A percentile compares a stretch with the other conserved stretches of the same genome.
Conservation (phyloP, 106 monocot species). For the Chionographis japonica region DNA sequence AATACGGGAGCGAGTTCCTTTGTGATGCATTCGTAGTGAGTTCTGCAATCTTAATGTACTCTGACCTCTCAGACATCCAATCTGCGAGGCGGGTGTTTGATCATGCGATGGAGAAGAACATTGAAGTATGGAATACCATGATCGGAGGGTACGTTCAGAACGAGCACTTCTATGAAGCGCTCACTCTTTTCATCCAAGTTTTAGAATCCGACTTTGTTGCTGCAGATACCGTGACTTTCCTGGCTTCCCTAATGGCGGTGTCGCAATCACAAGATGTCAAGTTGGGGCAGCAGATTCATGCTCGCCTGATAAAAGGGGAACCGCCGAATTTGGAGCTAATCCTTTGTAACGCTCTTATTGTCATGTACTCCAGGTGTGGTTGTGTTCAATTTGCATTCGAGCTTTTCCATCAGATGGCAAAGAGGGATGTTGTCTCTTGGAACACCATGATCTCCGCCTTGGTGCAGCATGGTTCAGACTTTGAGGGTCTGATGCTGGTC, state of each 20-base stretch:
- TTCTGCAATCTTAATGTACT: constrained; percentile 58
- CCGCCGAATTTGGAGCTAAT: constrained; percentile 33
- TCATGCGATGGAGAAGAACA: constrained; percentile 41
- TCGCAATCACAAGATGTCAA: constrained; percentile 50
- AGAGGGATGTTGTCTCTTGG: constrained; percentile 85
- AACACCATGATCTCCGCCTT: constrained; percentile 86
- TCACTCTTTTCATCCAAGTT: constrained; percentile 48
- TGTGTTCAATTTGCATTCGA: constrained; percentile 52
- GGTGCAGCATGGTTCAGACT: constrained; percentile 74
- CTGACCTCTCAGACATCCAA: constrained; percentile 39
- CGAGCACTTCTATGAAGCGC: constrained; percentile 40
- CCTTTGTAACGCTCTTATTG: constrained; percentile 68
- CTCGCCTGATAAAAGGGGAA: constrained; percentile 41
- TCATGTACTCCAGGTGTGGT: constrained; percentile 90
- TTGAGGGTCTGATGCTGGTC: constrained; percentile 63
- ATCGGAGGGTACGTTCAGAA: constrained; percentile 86
- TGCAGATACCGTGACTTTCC: constrained; percentile 55
- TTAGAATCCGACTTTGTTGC: constrained; percentile 28
- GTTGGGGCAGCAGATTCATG: constrained; percentile 81
- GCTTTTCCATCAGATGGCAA: constrained; percentile 53
- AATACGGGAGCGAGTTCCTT: constrained; percentile 35
- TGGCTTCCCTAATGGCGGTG: constrained; percentile 59
- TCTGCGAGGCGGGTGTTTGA: constrained; percentile 58
- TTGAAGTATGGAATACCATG: constrained; percentile 95
- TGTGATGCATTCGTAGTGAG: constrained; percentile 63